These are phyloP conservation scores for Fraxinus sp. DNA, from an alignment of 305 asterid species.

Conservation along the genomic window DNA sequence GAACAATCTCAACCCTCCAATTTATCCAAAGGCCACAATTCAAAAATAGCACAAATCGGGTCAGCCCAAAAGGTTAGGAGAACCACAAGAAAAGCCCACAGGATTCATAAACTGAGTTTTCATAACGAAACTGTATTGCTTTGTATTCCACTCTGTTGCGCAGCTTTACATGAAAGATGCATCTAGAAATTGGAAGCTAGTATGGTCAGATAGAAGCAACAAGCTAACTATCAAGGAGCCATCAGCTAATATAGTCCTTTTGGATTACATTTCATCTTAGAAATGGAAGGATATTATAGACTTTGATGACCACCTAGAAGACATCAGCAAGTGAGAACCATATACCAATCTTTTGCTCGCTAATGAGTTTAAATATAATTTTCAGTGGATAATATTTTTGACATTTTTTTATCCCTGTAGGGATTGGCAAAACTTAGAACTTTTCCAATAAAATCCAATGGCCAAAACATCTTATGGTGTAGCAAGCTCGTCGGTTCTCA, in stretches of 20 bases:
- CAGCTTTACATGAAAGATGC: slow-evolving; percentile 82
- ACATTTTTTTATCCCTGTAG: slow-evolving; percentile 13
- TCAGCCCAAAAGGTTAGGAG: no score
- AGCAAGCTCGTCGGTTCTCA: background rate
- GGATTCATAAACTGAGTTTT: background rate
- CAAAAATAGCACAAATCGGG: no score
- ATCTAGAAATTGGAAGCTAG: slow-evolving; percentile 75
- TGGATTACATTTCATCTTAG: slow-evolving; percentile 71
- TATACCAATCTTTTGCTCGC: slow-evolving; percentile 2
- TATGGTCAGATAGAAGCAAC: slow-evolving; percentile 57
- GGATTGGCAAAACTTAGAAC: slow-evolving; percentile 41
- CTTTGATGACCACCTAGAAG: slow-evolving; percentile 91
- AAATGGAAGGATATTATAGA: slow-evolving; percentile 73
- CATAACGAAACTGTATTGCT: background rate
- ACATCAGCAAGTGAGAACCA: slow-evolving; percentile 53
- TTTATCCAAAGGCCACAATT: no score
- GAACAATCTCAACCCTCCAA: no score
- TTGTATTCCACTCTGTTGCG: slow-evolving; percentile 20
- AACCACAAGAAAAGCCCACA: no score
- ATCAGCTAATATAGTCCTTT: slow-evolving; percentile 37
- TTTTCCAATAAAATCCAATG: slow-evolving; percentile 30
- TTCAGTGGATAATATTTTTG: background rate
- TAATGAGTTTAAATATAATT: background rate
- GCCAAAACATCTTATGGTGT: background rate
- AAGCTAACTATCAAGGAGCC: slow-evolving; percentile 67